These are phyloP conservation scores for Arthrobotrys iridis DNA, from an alignment of 2,329 filamentous ascomycete species.

Conservation along the genomic window DNA sequence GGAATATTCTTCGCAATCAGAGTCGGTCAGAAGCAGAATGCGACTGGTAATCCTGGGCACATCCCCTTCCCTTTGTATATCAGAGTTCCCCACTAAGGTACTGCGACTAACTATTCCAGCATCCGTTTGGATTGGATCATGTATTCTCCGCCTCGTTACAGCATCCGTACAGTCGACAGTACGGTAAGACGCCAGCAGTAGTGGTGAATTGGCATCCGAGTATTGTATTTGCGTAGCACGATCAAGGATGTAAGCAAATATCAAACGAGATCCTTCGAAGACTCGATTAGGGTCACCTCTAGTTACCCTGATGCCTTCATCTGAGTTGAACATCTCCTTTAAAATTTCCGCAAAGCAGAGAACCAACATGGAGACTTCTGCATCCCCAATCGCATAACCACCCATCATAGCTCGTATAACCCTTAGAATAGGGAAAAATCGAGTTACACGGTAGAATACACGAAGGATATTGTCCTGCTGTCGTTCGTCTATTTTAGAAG, in stretches of 20 bases:
- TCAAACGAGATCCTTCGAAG: constrained; percentile 60
- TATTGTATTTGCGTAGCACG: constrained; percentile 58
- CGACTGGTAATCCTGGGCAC: not conserved
- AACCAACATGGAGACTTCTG: not conserved
- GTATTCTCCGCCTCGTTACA: constrained; percentile 59
- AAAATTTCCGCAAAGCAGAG: not conserved
- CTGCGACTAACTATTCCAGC: constrained; percentile 58
- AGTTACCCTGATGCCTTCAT: constrained; percentile 57
- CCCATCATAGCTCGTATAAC: constrained; percentile 3
- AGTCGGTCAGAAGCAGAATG: not conserved
- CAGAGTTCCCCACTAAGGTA: not conserved
- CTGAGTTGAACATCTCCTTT: constrained; percentile 51
- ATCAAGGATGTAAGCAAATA: constrained; percentile 61
- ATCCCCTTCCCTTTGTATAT: not conserved
- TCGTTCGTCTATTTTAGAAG: not conserved
- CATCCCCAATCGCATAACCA: not conserved
- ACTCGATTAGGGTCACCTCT: constrained; percentile 56
- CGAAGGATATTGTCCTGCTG: not conserved
- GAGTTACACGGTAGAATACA: not conserved
- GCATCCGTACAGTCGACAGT: constrained; percentile 59
- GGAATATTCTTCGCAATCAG: constrained; percentile 12
- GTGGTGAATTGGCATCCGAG: constrained; percentile 33
- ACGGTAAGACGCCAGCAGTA: constrained; percentile 58
- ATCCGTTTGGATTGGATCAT: constrained; percentile 57
- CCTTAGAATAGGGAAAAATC: constrained; percentile 11